Base-by-base conservation (phyloP, 768 basidiomycete species). In the Hypholoma sublateritium region DNA sequence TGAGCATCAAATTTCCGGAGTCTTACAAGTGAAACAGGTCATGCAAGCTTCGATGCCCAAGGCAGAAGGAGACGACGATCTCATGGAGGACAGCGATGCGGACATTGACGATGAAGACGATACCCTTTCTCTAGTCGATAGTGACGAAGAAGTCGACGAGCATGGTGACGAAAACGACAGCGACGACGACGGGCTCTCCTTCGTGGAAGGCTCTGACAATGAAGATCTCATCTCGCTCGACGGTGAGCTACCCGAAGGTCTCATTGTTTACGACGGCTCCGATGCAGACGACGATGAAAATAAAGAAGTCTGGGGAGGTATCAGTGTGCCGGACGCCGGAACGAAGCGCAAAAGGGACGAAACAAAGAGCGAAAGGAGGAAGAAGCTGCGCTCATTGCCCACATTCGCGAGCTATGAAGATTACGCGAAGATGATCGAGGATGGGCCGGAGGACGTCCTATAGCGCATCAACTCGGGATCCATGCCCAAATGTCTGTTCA, bases 361-460 rank as follows among this genome's bases (percentile, higher is more conserved):
- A 7, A 70, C 64, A 36, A 68, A 64, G 41, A 71, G 72, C 56
- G 76, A 70, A 65, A 81, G 78, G 72, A 80, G 86, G 72, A 91
- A 91, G 77, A 93, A 86, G 73, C 66, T 82, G 67, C 77, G 76
- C 56, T 78, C 82, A 9, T 67, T 92, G 61, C 89, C 90, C 4
- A 92, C 88, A 35, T 94, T 94, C 67, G 92, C 91, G 11, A 90
- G 84, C 65, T 93, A 93, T 64, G 92, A 94, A 57, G 91, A 93
- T 56, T 94, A 92, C 62, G 88, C 86, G 44, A 85, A 77, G 73
- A 78, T 93, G 83, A 94, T 93, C 56, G 92, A 93, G 68, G 87
- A 89, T 55, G 85, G 76, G 9, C 80, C 84, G 12, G 88, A 89
- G 70, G 87, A 89, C 62, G 75, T 86, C 70, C 76, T 88, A 28